A percentile compares a stretch with the other conserved stretches of the same genome.
phyloP scores from a whole-genome alignment of 2,329 filamentous ascomycete species.

The Cladosporium sphaerospermum region DNA sequence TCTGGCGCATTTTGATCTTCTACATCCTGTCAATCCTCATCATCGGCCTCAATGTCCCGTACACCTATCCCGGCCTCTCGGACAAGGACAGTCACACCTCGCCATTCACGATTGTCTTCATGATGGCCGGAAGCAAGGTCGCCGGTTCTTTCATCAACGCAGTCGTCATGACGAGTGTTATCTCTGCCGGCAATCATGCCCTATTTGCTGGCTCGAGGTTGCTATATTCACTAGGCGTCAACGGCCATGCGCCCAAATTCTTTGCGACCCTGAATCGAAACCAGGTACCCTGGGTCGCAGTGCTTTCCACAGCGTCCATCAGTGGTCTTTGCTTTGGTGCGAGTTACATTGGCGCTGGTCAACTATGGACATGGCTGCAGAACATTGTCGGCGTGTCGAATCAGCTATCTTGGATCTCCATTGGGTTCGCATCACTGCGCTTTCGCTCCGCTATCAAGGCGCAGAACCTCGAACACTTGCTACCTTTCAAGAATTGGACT shows the following conservation, averaged over 20 bases:
- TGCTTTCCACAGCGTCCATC: slow-evolving; percentile 37
- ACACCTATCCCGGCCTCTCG: slow-evolving; percentile 52
- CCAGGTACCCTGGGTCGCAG: slow-evolving; percentile 49
- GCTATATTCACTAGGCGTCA: slow-evolving; percentile 51
- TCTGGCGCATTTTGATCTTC: slow-evolving; percentile 75
- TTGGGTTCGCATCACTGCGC: slow-evolving; percentile 58
- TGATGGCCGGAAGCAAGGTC: slow-evolving; percentile 49
- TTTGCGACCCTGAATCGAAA: slow-evolving; percentile 44
- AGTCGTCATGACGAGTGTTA: slow-evolving; percentile 53
- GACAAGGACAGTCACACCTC: slow-evolving; percentile 30
- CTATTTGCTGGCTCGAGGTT: slow-evolving; percentile 52
- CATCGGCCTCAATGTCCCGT: slow-evolving; percentile 69
- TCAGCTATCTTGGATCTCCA: slow-evolving; percentile 60
- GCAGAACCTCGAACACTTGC: slow-evolving; percentile 52
- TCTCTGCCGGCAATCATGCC: slow-evolving; percentile 55
- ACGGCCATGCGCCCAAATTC: slow-evolving; percentile 50
- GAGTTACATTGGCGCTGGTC: slow-evolving; percentile 58
- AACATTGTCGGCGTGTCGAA: slow-evolving; percentile 64
- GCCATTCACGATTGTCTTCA: slow-evolving; percentile 58
- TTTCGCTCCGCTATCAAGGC: slow-evolving; percentile 53
- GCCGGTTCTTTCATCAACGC: slow-evolving; percentile 56
- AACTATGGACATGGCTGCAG: slow-evolving; percentile 62
- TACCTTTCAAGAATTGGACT: slow-evolving; percentile 62
- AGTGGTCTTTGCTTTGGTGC: slow-evolving; percentile 54
- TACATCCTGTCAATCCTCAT: slow-evolving; percentile 68